These are phyloP conservation scores for Cicer bijugum DNA, from an alignment of 306 rosid genomes.

Conservation along the genomic window DNA sequence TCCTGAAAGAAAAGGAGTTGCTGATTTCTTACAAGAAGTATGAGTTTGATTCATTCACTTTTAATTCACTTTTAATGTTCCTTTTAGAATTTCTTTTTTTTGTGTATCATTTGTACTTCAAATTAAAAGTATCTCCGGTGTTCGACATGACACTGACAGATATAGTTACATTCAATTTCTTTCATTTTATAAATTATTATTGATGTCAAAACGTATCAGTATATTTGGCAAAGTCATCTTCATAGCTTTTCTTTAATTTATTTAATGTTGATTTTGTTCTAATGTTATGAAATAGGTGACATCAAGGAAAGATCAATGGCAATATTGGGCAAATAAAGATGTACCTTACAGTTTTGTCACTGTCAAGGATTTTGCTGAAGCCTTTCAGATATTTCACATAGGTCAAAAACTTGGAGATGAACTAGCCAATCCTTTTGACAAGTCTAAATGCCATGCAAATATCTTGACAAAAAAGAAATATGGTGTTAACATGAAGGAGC, in stretches of 20 bases:
- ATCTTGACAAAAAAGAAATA: slow-evolving; percentile 70
- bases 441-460: slow-evolving; percentile 65
- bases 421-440: slow-evolving; percentile 70
- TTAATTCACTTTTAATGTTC: background rate
- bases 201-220: too few species aligned
- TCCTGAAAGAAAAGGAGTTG: slow-evolving; percentile 68
- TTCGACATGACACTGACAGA: too few species aligned
- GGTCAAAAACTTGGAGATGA: slow-evolving; percentile 84
- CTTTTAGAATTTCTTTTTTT: background rate
- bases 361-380: slow-evolving; percentile 69
- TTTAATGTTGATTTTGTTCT: slow-evolving; percentile 26
- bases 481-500: slow-evolving; percentile 70
- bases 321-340: slow-evolving; percentile 74
- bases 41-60: slow-evolving; percentile 24
- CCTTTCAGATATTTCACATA: slow-evolving; percentile 69
- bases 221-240: too few species aligned
- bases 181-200: too few species aligned
- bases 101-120: too few species aligned
- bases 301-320: slow-evolving; percentile 77
- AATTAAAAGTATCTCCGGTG: too few species aligned
- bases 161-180: too few species aligned
- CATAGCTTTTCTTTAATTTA: background rate
- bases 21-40: slow-evolving; percentile 62
- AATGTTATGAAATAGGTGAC: slow-evolving; percentile 49
- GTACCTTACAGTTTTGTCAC: slow-evolving; percentile 73